phyloP scores from a whole-genome alignment of 1,284 basidiomycete species.

The Melampsora abietis-canadensis region DNA sequence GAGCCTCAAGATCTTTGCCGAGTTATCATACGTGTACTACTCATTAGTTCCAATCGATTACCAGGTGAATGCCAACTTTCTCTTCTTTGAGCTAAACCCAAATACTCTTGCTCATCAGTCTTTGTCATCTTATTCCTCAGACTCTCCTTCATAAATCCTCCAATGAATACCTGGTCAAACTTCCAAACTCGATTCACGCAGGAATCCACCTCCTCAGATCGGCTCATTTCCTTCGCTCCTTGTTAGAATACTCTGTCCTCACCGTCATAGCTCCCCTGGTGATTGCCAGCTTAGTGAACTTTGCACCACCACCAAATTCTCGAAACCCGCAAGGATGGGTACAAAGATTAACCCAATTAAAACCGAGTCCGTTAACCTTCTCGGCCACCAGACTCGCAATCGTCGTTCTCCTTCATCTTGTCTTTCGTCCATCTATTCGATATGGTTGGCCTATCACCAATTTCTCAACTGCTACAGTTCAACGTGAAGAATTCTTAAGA shows the following conservation, averaged over 20 bases:
- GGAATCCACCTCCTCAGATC: conserved; percentile 18
- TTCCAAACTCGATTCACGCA: conserved; percentile 10
- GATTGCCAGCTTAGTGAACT: conserved; percentile 25
- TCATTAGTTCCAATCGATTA: conserved; percentile 24
- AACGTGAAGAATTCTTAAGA: too few relatives aligned
- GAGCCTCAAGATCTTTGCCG: conserved; percentile 26
- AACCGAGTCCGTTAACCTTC: conserved; percentile 31
- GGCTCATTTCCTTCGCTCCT: conserved; percentile 9
- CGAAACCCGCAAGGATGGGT: neutral
- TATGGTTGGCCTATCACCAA: conserved; percentile 19
- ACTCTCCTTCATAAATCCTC: neutral
- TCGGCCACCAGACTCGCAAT: conserved; percentile 16
- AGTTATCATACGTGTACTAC: conserved; percentile 29
- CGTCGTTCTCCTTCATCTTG: conserved; percentile 13
- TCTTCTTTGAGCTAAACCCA: neutral
- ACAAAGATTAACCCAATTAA: conserved; percentile 12
- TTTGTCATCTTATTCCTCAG: neutral
- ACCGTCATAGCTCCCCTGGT: conserved; percentile 19
- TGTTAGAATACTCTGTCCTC: conserved; percentile 6
- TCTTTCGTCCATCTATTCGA: conserved; percentile 25
- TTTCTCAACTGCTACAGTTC: too few relatives aligned
- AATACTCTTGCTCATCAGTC: neutral
- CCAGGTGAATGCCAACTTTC: neutral
- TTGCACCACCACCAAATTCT: conserved; percentile 8
- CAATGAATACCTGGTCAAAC: neutral